Conservation (phyloP, 768 basidiomycete genomes). For the Leccinum subtestaceum region DNA sequence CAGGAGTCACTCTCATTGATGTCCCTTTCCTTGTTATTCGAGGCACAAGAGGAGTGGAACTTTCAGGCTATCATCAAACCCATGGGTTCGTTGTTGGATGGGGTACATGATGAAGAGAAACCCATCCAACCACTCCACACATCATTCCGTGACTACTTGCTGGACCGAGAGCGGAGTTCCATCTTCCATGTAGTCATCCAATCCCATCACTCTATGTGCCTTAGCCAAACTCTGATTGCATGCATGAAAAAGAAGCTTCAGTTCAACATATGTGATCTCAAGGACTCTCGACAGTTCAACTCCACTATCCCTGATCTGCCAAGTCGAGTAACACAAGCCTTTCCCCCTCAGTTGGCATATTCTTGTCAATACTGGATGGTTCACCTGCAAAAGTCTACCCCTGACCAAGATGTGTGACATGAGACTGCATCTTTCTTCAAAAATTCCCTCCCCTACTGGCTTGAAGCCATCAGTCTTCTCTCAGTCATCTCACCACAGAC, state of each 20-base stretch:
- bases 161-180: no score
- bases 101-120: no score
- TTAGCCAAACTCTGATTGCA: no score
- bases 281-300: no score
- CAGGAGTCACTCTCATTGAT: neutral
- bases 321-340: neutral
- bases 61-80: neutral
- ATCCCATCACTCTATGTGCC: no score
- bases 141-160: no score
- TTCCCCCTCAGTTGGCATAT: neutral
- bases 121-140: no score
- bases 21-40: neutral
- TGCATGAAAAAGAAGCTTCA: no score
- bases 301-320: no score
- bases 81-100: no score
- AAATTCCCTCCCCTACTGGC: slow-evolving; percentile 34
- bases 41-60: neutral
- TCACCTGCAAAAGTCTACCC: neutral
- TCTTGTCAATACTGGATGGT: neutral
- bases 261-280: no score
- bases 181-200: no score
- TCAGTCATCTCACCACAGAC: neutral
- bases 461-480: slow-evolving; percentile 35
- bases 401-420: neutral
- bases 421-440: slow-evolving; percentile 15